phyloP scores from a whole-genome alignment of 148 eudicot species.

The Camellia japonica region DNA sequence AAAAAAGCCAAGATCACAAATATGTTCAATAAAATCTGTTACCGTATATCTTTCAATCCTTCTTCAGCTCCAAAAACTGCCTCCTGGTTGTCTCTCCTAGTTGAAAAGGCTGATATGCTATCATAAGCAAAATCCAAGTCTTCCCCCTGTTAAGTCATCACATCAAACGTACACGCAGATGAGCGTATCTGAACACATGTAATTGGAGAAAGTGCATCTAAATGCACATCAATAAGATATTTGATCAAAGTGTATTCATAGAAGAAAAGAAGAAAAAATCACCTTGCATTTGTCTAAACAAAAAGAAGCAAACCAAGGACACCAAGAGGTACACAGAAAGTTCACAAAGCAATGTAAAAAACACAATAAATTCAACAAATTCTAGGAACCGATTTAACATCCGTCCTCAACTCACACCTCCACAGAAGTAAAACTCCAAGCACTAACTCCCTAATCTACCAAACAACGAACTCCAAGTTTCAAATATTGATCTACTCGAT shows the following conservation, averaged over 20 bases:
- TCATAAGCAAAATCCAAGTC: slow-evolving; percentile 60
- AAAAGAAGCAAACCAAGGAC: neutral
- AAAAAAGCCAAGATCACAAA: neutral
- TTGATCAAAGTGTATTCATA: neutral
- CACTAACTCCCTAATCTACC: neutral
- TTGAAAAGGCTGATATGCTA: slow-evolving; percentile 90
- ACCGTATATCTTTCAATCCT: slow-evolving; percentile 95
- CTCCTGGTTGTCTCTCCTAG: slow-evolving; percentile 94
- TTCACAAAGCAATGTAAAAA: neutral
- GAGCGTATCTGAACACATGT: neutral
- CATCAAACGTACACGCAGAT: neutral
- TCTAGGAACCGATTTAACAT: neutral
- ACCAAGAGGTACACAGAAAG: neutral
- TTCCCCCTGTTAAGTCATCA: neutral
- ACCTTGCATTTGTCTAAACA: neutral
- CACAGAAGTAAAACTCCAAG: neutral
- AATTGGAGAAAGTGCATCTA: neutral
- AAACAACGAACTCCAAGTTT: neutral
- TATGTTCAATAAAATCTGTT: slow-evolving; percentile 2
- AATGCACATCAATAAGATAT: neutral
- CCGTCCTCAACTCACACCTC: neutral
- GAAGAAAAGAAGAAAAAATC: neutral
- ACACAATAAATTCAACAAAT: neutral
- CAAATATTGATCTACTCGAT: neutral
- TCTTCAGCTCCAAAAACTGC: slow-evolving; percentile 97